These are phyloP conservation scores for Aaosphaeria pasadenensis DNA, from an alignment of 2,329 filamentous ascomycete species.

Conservation along the genomic window DNA sequence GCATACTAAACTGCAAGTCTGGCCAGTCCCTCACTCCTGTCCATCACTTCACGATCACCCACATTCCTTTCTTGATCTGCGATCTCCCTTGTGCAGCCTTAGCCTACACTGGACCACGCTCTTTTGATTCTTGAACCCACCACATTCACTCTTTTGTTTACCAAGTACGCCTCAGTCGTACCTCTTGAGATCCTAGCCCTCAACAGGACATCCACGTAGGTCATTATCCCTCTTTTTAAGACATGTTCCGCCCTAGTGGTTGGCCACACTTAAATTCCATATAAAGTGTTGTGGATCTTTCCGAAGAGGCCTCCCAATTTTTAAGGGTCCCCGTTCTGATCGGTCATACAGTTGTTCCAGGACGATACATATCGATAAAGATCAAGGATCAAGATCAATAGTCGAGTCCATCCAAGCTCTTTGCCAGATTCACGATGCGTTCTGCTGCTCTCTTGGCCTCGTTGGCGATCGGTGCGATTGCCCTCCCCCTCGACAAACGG, in stretches of 20 bases:
- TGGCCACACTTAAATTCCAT: not conserved
- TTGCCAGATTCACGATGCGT: constrained; percentile 20
- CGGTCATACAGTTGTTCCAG: constrained; percentile 8
- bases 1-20: constrained; percentile 3
- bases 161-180: constrained; percentile 14
- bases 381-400: constrained; percentile 5
- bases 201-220: constrained; percentile 9
- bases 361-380: constrained; percentile 4
- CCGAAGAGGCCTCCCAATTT: not conserved
- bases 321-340: constrained; percentile 7
- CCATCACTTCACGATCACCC: constrained; percentile 7
- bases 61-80: constrained; percentile 24
- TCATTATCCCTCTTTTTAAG: constrained; percentile 2
- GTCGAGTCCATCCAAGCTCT: not conserved
- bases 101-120: constrained; percentile 21
- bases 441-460: constrained; percentile 20
- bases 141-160: constrained; percentile 16
- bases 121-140: constrained; percentile 17
- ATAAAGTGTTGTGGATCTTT: constrained; percentile 9
- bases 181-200: constrained; percentile 2
- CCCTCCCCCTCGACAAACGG: constrained; percentile 20
- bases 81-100: constrained; percentile 17
- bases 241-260: not conserved
- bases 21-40: not conserved
- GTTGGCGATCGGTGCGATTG: constrained; percentile 22